Percentiles rank a stretch among this genome's conserved stretches.
Conservation (phyloP, 2,329 filamentous ascomycete species). For the Aureobasidium namibiae region DNA sequence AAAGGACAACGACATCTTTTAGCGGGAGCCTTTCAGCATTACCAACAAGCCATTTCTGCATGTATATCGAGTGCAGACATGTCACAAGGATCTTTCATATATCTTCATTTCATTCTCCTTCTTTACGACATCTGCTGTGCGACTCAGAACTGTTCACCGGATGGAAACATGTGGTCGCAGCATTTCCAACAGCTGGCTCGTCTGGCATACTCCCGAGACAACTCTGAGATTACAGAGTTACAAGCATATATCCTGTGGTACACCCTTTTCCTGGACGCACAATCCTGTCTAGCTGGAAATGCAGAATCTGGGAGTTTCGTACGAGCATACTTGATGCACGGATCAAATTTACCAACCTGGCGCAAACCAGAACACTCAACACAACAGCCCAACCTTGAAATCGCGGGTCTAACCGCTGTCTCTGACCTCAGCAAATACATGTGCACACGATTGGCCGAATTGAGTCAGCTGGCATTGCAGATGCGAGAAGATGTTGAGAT, state of each 20-base stretch:
- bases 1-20: slow-evolving; percentile 29
- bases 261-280: slow-evolving; percentile 43
- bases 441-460: background rate
- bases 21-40: slow-evolving; percentile 45
- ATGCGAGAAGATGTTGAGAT: slow-evolving; percentile 1
- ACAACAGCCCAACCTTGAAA: background rate
- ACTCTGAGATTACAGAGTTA: background rate
- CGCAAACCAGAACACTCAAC: background rate
- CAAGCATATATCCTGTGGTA: slow-evolving; percentile 49
- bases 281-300: slow-evolving; percentile 11
- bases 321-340: slow-evolving; percentile 6
- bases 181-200: slow-evolving; percentile 45
- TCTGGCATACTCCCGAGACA: slow-evolving; percentile 25
- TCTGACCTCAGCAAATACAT: background rate
- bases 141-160: slow-evolving; percentile 7
- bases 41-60: slow-evolving; percentile 42
- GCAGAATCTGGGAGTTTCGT: slow-evolving; percentile 12
- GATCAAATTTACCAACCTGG: background rate
- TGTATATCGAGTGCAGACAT: slow-evolving; percentile 36
- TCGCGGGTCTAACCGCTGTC: background rate
- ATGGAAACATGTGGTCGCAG: slow-evolving; percentile 46
- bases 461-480: background rate
- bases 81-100: slow-evolving; percentile 46
- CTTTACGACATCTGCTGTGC: slow-evolving; percentile 44
- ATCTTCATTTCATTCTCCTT: slow-evolving; percentile 49